Base-by-base conservation (phyloP, 768 basidiomycete species). In the Suillus clintonianus region DNA sequence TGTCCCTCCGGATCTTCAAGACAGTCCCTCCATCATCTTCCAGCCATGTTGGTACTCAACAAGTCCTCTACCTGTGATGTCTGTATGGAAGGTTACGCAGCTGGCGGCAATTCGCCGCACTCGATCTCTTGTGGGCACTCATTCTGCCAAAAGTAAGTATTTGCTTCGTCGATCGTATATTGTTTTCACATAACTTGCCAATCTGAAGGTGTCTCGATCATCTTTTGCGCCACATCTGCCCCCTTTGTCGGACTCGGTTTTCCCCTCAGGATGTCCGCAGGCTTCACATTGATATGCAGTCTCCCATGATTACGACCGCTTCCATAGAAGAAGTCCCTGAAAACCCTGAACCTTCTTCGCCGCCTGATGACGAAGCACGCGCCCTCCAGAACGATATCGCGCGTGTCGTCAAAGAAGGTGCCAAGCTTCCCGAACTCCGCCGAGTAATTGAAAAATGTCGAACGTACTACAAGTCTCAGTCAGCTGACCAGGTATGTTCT, bases 91-190 rank as follows among this genome's bases (percentile, higher is more conserved):
- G 74, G 77, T 37, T 91, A 88, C 72, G 80, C 80, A 57, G 73
- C 73, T 60, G 84, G 83, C 57, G 67, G 67, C 53, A 87, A 85
- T 71, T 80, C 82, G 9, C 89, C 90, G 58, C 85, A 87, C 70
- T 82, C 85, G 56, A 89, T 91, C 68, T 64, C 80, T 55, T 92
- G 91, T 65, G 91, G 91, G 19, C 90, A 92, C 72, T 84, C 87
- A 62, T 90, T 90, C 76, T 92, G 88, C 69, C 75, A 77, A 65
- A 75, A 65, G 79, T 79, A 45, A 69, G 77, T 45, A 15, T 7
- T 53, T 72, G 79, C 80, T 61, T 34, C 10, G 39, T 22, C 42
- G 39, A 63, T 34, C 15, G 14, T n/a, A 8, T 43, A n/a, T 48
- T 51, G 53, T 39, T 61, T 59, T 64, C 19, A 39, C 45, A 51